Evolutionary conservation across 2,329 filamentous ascomycete genomes (phyloP), one percentile per base, ranked within the genome.

Genomic region (Ophiostoma triangulosporum): DNA sequence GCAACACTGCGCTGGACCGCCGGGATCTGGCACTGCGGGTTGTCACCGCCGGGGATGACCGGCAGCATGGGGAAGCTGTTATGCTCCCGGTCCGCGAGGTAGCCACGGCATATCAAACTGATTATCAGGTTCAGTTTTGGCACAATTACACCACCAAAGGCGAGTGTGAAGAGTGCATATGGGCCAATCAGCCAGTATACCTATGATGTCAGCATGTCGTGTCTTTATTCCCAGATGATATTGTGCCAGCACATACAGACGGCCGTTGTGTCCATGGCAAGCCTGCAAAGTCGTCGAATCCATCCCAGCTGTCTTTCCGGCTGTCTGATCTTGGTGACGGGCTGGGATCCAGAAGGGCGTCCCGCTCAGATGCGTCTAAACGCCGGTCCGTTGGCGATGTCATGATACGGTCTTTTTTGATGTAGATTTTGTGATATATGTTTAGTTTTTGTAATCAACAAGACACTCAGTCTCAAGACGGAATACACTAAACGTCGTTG

Each of bases 111-210:
- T 51, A 97, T 80, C 27, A 98, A 74, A 55, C 83, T 77, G 57
- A 95, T 75, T 57, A 95, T 88, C 68, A 96, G 70, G 63, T 95
- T 95, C 57, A 95, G 74, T 65, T 86, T 93, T 9, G 91, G 90
- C 8, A 96, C 87, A 7, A 93, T 73, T 6, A 87, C 78, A 54
- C 88, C 88, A 31, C 91, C 93, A 66, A 93, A 91, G 0, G 90
- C 89, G 52, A 94, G 72, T 0, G 88, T 88, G 64, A 88, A 91
- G 45, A 95, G 68, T 54, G 86, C 74, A 67, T 90, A 93, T 0
- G 89, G 86, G 0, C 78, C 80, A 7, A 97, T 67, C 4, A 97
- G 74, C 87, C 89, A 97, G 67, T 76, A 87, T 51, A 94, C 79
- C 86, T 87, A 57, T 32, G 6, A 22, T 51, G 31, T 22, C 6